Percentiles rank a stretch among this genome's conserved stretches.
Conservation (phyloP, 202 grass and related monocot genomes). For the Setaria italica region DNA sequence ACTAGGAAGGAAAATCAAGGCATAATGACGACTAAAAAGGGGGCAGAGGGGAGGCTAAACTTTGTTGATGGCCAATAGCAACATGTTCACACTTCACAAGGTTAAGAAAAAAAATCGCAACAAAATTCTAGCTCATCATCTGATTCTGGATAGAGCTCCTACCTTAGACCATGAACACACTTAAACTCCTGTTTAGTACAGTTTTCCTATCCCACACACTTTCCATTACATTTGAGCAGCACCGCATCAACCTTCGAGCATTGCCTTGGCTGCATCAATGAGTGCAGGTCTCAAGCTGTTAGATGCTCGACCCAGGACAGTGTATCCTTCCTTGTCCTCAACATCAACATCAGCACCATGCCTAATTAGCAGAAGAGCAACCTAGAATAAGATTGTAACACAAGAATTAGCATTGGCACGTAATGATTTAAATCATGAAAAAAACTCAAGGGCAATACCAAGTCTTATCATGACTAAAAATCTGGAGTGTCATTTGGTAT, state of each 20-base stretch:
- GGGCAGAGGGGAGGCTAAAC: background rate
- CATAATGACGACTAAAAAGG: background rate
- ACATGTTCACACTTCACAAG: background rate
- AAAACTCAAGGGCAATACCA: background rate
- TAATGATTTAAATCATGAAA: background rate
- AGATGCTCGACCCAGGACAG: conserved; percentile 78
- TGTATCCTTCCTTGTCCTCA: conserved; percentile 88
- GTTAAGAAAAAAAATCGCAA: background rate
- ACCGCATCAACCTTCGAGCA: conserved; percentile 68
- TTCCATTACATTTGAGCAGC: background rate
- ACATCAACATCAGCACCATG: conserved; percentile 83
- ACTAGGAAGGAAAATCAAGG: background rate
- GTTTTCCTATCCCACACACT: background rate
- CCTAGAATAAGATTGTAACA: conserved; percentile 40
- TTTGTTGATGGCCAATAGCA: background rate
- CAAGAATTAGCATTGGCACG: background rate
- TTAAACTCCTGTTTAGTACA: background rate
- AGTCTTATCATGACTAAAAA: background rate
- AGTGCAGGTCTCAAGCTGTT: conserved; percentile 65
- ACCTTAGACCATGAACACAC: background rate
- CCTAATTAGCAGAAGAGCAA: conserved; percentile 80
- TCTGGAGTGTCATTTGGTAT: background rate
- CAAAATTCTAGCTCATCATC: background rate
- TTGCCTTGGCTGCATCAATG: conserved; percentile 87
- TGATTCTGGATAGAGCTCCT: background rate